phyloP scores from a whole-genome alignment of 148 eudicot genomes.

The Camellia granthamiana region DNA sequence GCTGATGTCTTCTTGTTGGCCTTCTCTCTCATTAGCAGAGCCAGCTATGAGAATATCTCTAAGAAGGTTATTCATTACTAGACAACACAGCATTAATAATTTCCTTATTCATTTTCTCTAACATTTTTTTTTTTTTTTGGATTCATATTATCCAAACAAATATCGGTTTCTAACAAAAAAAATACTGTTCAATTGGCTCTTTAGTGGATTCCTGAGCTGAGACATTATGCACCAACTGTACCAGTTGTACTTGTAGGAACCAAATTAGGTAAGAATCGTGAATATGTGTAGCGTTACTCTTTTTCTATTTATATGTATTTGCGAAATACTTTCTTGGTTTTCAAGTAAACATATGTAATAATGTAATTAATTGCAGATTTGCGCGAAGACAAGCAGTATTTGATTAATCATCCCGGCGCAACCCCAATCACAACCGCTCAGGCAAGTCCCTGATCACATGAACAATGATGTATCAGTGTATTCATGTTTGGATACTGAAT shows the following conservation, averaged over 20 bases:
- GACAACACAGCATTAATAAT: background rate
- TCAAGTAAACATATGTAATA: background rate
- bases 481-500: background rate
- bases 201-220: constrained; percentile 56
- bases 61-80: constrained; percentile 26
- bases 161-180: background rate
- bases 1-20: constrained; percentile 44
- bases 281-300: background rate
- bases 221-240: constrained; percentile 53
- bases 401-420: constrained; percentile 45
- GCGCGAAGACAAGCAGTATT: constrained; percentile 45
- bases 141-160: background rate
- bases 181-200: background rate
- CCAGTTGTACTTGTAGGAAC: constrained; percentile 55
- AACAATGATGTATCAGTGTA: background rate
- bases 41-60: constrained; percentile 40
- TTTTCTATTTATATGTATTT: background rate
- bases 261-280: constrained; percentile 27
- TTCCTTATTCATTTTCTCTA: background rate
- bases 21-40: constrained; percentile 42
- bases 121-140: background rate
- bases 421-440: constrained; percentile 45
- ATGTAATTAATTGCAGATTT: constrained; percentile 24
- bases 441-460: constrained; percentile 17
- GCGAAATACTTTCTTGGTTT: background rate